Base-by-base conservation (phyloP, 2,329 filamentous ascomycete genomes). In the Xylariaceae sp. region DNA sequence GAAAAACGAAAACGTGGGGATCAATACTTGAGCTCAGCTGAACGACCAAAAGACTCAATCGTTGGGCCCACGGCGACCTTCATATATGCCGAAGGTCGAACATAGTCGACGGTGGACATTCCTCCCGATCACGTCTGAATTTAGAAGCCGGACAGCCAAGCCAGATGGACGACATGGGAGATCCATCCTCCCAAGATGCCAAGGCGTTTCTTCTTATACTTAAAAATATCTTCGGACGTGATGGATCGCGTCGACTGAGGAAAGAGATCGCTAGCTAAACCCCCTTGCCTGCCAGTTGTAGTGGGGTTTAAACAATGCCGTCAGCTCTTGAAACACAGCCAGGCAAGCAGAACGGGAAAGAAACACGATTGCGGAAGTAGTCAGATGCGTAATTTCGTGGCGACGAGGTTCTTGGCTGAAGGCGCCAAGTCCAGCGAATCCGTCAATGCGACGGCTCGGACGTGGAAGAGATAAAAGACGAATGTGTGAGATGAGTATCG, bases 1-100 rank as follows among this genome's bases (percentile, higher is more conserved):
- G 54, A 49, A 48, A 59, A 66, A 65, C 45, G 43, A 61, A 64
- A 63, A 58, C 43, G 49, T 61, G 50, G 21, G 58, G 58, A 53
- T 62, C 62, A 63, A 48, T 53, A 67, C 57, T 62, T 64, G 72
- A 74, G 71, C 73, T 64, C 71, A 73, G 73, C 72, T 74, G 66
- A 63, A 54, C 58, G 53, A 56, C 20, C 40, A 48, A 44, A 50
- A 62, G 59, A 47, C 20, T 44, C 43, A 52, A 50, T 45, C 12
- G 60, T 54, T 53, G 57, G 64, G 59, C 56, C 55, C 44, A 56
- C 54, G 60, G 63, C 46, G 52, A 54, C 52, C 65, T 65, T 68
- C 65, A 73, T 74, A 74, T 74, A 74, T 61, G 53, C 26, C 51
- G 56, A 58, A 52, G 56, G 19, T 40, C 42, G 20, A 41, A 50